A percentile compares a stretch with the other conserved stretches of the same genome.
Evolutionary conservation across 2,329 filamentous ascomycete species (phyloP).

Genomic region (Aureobasidium melanogenum): DNA sequence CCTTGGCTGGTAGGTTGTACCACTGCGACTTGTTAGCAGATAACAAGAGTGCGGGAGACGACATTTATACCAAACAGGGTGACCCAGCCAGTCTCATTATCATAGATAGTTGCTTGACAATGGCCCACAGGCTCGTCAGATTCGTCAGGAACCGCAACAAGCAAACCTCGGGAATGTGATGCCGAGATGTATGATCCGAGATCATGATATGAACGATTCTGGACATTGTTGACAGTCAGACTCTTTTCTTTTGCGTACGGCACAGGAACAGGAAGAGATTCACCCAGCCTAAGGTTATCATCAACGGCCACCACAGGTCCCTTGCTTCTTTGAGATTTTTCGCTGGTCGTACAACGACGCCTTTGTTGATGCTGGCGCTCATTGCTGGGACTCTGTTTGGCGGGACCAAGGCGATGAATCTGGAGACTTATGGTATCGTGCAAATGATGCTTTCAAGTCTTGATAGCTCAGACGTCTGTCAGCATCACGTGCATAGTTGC

Average conservation of each 20-base stretch:
- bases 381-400: neutral
- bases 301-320: neutral
- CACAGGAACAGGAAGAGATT: neutral
- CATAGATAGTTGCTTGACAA: slow-evolving; percentile 25
- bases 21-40: slow-evolving; percentile 11
- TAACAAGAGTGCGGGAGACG: neutral
- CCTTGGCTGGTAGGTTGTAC: slow-evolving; percentile 24
- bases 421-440: neutral
- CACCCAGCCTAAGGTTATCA: neutral
- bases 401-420: neutral
- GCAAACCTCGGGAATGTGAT: slow-evolving; percentile 22
- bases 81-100: slow-evolving; percentile 31
- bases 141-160: slow-evolving; percentile 23
- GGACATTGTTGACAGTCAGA: neutral
- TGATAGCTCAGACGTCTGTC: too few species aligned
- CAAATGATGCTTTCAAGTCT: too few species aligned
- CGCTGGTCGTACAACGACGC: neutral
- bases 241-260: neutral
- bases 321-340: neutral
- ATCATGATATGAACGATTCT: slow-evolving; percentile 28
- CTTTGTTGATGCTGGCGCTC: too few species aligned
- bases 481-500: neutral
- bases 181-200: slow-evolving; percentile 24
- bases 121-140: slow-evolving; percentile 23
- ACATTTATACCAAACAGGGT: slow-evolving; percentile 24